phyloP scores from a whole-genome alignment of 2,329 filamentous ascomycete genomes.

The Trichoderma pleuroti region DNA sequence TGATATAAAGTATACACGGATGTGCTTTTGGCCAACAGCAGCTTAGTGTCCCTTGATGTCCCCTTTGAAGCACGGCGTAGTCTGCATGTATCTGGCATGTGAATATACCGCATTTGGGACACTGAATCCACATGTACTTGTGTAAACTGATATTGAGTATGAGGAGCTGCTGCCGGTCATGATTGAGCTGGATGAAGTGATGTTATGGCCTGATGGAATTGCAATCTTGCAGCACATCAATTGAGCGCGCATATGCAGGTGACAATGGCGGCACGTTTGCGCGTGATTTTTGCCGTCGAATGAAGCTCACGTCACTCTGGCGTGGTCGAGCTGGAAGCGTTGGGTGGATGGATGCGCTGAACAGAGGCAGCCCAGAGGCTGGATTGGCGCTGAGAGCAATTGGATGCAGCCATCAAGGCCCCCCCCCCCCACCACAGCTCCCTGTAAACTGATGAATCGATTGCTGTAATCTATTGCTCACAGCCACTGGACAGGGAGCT shows the following conservation, averaged over 20 bases:
- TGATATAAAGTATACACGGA: background rate
- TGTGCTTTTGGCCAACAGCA: background rate
- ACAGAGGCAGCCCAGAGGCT: background rate
- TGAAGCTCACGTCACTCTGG: slow-evolving; percentile 17
- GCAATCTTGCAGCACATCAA: background rate
- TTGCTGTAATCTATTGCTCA: slow-evolving; percentile 15
- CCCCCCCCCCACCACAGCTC: slow-evolving; percentile 12
- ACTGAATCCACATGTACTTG: background rate
- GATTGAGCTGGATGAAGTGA: background rate
- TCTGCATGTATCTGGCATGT: background rate
- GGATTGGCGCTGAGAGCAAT: background rate
- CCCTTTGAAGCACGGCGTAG: background rate
- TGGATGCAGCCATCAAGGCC: background rate
- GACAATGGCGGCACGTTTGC: background rate
- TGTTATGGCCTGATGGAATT: background rate
- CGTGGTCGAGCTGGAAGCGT: background rate
- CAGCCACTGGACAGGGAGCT: no score
- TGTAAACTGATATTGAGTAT: background rate
- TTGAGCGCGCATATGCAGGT: background rate
- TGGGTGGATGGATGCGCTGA: background rate
- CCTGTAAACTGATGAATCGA: slow-evolving; percentile 2
- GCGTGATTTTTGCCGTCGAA: slow-evolving; percentile 7
- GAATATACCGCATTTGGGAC: background rate
- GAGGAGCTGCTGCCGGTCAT: background rate
- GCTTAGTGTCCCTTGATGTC: background rate